A percentile compares a stretch with the other conserved stretches of the same genome.
phyloP scores from a whole-genome alignment of 345 rosid species.

The Ceriops decandra region DNA sequence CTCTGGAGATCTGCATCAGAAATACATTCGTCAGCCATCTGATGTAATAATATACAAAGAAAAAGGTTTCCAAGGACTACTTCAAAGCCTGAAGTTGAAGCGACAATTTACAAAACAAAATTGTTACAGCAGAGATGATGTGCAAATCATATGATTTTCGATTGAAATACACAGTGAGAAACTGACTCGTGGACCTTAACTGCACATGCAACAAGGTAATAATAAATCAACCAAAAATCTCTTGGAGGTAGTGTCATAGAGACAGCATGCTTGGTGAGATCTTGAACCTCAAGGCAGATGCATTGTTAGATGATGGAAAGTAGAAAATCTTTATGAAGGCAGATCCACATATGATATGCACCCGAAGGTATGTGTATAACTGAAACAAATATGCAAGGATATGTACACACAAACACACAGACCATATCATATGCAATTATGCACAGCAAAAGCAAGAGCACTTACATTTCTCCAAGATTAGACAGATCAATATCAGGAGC shows the following conservation, averaged over 20 bases:
- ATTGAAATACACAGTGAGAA: too few species aligned
- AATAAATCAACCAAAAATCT: neutral
- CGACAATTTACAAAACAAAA: neutral
- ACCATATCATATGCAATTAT: too few species aligned
- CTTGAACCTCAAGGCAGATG: neutral
- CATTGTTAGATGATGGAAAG: too few species aligned
- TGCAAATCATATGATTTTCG: too few species aligned
- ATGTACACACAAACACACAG: too few species aligned
- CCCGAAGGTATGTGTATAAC: too few species aligned
- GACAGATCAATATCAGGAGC: constrained; percentile 82
- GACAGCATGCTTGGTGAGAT: neutral
- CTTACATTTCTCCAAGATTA: constrained; percentile 80
- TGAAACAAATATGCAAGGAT: too few species aligned
- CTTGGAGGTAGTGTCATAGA: neutral
- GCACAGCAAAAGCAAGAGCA: constrained; percentile 14
- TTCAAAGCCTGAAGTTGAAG: neutral
- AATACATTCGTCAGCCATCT: neutral
- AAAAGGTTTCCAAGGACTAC: neutral
- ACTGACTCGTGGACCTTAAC: too few species aligned
- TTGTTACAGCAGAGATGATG: neutral
- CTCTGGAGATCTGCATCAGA: constrained; percentile 36
- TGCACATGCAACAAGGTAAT: too few species aligned
- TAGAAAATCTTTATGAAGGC: too few species aligned
- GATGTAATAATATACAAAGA: neutral
- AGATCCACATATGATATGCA: too few species aligned